Evolutionary conservation across 176 grass and related monocot genomes (phyloP).

Genomic region (maize (Zea mays)): Zm-B73-REFERENCE-NAM-5.0 NC_050101.1:98711501-98712000

Average conservation of each 20-base stretch:
- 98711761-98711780: constrained; percentile 10
- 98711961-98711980: too few relatives aligned
- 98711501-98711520: constrained; percentile 89
- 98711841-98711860: too few relatives aligned
- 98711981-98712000: too few relatives aligned
- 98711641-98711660: constrained; percentile 23
- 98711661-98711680: constrained; percentile 33
- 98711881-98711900: too few relatives aligned
- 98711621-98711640: constrained; percentile 26
- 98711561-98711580: constrained; percentile 99
- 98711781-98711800: too few relatives aligned
- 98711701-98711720: constrained; percentile 24
- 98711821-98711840: too few relatives aligned
- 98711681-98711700: constrained; percentile 12
- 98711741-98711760: constrained; percentile 25
- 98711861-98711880: too few relatives aligned
- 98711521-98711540: constrained; percentile 87
- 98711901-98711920: too few relatives aligned
- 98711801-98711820: too few relatives aligned
- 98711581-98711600: neutral
- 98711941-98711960: too few relatives aligned
- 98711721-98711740: constrained; percentile 33
- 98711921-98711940: too few relatives aligned
- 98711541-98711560: constrained; percentile 78
- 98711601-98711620: neutral